Evolutionary conservation across 306 rosid genomes (phyloP), one percentile per base, ranked within the genome.

Genomic region (Sphenostylis stenocarpa): DNA sequence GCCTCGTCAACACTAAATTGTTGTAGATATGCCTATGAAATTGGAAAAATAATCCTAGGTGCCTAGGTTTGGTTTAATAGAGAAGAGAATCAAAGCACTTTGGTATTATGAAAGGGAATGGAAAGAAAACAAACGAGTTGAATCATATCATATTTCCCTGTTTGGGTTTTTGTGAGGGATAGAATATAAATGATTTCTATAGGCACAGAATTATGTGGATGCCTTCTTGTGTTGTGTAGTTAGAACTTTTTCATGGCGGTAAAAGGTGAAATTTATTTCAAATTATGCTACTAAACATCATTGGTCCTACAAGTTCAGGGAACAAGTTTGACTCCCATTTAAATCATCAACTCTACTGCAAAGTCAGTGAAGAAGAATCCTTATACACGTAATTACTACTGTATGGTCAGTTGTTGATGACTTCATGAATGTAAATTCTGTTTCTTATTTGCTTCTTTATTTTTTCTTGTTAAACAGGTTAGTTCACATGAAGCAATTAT

Each of bases 401-500:
- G 61, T 55, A 62, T 64, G 47, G 29, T 52, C 56, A 15, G 17
- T 77, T 41, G 47, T 38, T 41, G 6, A 7, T 64, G 16, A 26
- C 36, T 43, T 74, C 5, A 77, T 74, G 77, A 36, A 67, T 67
- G 13, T n/a, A 16, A 52, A 51, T 56, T 75, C 38, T 16, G 39
- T 19, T 38, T 21, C 12, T 52, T 39, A 78, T 48, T 49, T 71
- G 31, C 66, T 78, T 47, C 38, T 24, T 23, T 49, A 2, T 81
- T 39, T 67, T n/a, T 57, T 66, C 15, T 70, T 70, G 38, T 43
- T 70, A 20, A 87, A 78, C 94, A 92, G 99, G 74, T 92, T 57
- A 70, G 78, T 72, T 72, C 77, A 55, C 79, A 86, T 79, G 98
- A 87, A 83, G 94, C 90, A 20, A 51, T 87, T 70, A 87, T 96